These are phyloP conservation scores for Protomyces lactucae-debilis DNA, from an alignment of 1,139 yeast genomes.

Conservation along the genomic window DNA sequence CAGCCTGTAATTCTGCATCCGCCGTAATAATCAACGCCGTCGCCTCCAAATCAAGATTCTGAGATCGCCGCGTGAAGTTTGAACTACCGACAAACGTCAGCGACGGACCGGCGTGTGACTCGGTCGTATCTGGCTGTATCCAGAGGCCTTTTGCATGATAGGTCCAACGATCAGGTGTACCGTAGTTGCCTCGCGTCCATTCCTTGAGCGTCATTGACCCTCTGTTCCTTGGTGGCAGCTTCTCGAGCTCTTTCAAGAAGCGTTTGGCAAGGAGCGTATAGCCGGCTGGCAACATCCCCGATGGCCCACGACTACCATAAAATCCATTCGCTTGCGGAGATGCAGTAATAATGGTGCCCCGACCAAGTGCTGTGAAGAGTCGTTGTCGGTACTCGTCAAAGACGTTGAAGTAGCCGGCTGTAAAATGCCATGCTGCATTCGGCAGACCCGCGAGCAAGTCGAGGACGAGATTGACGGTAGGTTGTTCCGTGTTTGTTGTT, in stretches of 20 bases:
- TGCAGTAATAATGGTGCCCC: slow-evolving; percentile 65
- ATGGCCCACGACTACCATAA: slow-evolving; percentile 75
- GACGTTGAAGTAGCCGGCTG: slow-evolving; percentile 96
- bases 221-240: slow-evolving; percentile 36
- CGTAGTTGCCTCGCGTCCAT: slow-evolving; percentile 84
- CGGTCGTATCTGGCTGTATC: slow-evolving; percentile 54
- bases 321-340: slow-evolving; percentile 74
- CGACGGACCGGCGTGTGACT: slow-evolving; percentile 24
- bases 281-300: slow-evolving; percentile 80
- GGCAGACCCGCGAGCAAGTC: slow-evolving; percentile 54
- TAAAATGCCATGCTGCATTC: slow-evolving; percentile 70
- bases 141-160: slow-evolving; percentile 97
- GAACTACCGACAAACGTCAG: slow-evolving; percentile 20
- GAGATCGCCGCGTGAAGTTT: slow-evolving; percentile 67
- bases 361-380: slow-evolving; percentile 56
- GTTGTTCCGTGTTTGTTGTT: slow-evolving; percentile 73
- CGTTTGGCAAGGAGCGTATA: slow-evolving; percentile 69
- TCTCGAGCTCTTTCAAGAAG: slow-evolving; percentile 57
- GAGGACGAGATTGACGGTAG: slow-evolving; percentile 41
- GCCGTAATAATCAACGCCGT: slow-evolving; percentile 74
- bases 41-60: slow-evolving; percentile 78
- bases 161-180: slow-evolving; percentile 85
- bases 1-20: slow-evolving; percentile 53
- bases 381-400: slow-evolving; percentile 65
- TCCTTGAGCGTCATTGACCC: slow-evolving; percentile 55